Evolutionary conservation across 495 filamentous ascomycete genomes (phyloP).

Genomic region (Trichodelitschia bisporula): DNA sequence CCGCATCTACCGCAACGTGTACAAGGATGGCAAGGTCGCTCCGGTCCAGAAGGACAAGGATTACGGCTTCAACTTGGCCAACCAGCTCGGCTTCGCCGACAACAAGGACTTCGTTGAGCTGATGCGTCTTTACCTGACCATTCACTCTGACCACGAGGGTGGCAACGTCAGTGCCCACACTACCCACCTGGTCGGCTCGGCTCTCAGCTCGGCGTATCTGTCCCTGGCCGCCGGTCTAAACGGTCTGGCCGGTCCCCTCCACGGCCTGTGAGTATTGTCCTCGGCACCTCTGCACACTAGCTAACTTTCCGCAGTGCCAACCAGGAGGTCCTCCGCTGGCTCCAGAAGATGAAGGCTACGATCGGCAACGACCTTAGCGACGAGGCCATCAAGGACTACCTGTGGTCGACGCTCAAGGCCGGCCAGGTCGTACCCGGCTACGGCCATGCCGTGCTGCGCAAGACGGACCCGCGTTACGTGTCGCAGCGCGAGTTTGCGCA

Average conservation of each 20-base stretch:
- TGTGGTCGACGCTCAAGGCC: constrained; percentile 87
- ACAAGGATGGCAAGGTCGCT: constrained; percentile 97
- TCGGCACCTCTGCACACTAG: not conserved
- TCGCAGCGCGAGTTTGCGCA: constrained; percentile 92
- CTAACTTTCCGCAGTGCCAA: constrained; percentile 34
- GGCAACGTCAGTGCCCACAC: constrained; percentile 97
- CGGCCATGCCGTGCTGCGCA: constrained; percentile 94
- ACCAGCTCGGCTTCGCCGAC: constrained; percentile 85
- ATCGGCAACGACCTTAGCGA: constrained; percentile 89
- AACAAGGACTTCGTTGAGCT: constrained; percentile 97
- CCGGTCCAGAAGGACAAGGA: constrained; percentile 94
- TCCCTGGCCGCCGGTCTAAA: constrained; percentile 90
- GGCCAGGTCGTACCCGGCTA: constrained; percentile 95
- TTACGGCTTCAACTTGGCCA: constrained; percentile 93
- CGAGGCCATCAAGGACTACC: constrained; percentile 86
- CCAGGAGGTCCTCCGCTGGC: constrained; percentile 98
- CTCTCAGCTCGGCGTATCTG: constrained; percentile 90
- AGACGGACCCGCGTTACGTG: constrained; percentile 96
- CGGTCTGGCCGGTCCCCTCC: constrained; percentile 89
- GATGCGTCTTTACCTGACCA: constrained; percentile 94
- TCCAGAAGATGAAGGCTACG: constrained; percentile 92
- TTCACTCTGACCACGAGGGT: constrained; percentile 94
- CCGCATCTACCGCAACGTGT: constrained; percentile 98
- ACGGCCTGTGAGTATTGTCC: constrained; percentile 56
- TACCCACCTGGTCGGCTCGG: constrained; percentile 90